phyloP scores from a whole-genome alignment of 768 basidiomycete species.

The Leccinum subgranulosum region DNA sequence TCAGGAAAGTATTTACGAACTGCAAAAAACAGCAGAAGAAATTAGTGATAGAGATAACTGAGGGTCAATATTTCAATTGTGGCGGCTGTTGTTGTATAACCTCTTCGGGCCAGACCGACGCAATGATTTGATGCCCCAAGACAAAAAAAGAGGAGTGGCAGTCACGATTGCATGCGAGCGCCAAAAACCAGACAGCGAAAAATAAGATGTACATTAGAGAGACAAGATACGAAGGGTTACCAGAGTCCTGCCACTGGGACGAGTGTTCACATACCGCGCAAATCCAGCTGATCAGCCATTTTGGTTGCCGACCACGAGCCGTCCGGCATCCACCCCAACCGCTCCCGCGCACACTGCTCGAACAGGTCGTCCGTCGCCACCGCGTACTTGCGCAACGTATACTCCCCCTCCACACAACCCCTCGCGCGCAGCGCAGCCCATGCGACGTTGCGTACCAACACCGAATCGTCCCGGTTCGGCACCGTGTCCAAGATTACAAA shows the following conservation, averaged over 20 bases:
- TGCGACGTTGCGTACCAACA: conserved; percentile 2
- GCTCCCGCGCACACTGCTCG: conserved; percentile 12
- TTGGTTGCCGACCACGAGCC: conserved; percentile 1
- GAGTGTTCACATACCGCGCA: neutral
- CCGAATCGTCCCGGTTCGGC: neutral
- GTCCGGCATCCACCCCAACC: conserved; percentile 18
- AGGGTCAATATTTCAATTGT: no score
- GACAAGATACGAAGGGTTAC: neutral
- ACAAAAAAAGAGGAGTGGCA: no score
- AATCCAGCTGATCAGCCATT: conserved; percentile 6
- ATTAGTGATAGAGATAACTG: no score
- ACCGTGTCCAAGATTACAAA: conserved; percentile 25
- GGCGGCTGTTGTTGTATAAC: no score
- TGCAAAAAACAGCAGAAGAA: no score
- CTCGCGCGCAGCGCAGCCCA: conserved; percentile 28
- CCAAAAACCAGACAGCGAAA: neutral
- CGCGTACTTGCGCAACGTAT: conserved; percentile 12
- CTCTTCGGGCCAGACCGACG: no score
- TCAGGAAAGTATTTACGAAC: no score
- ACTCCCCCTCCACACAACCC: conserved; percentile 24
- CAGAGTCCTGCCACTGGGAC: neutral
- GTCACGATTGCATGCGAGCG: neutral
- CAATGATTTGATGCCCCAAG: no score
- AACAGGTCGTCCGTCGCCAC: conserved; percentile 18
- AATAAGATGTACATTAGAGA: neutral